Evolutionary conservation across 2,329 filamentous ascomycete species (phyloP), one percentile per base, ranked within the genome.

Genomic region (Elsinoe necatrix): DNA sequence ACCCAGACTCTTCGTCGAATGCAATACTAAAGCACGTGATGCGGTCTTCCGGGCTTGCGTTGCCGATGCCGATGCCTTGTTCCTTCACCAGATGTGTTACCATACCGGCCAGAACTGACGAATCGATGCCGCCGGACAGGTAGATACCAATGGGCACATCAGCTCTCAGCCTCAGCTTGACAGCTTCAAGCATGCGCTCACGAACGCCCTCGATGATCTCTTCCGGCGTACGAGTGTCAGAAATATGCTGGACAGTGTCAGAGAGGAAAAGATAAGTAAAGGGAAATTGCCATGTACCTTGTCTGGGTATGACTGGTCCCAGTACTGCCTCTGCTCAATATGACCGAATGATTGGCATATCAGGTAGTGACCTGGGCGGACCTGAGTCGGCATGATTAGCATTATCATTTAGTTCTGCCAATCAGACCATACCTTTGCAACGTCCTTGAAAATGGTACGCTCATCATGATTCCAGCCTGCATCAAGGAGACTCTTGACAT

Each of bases 71-170:
- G 20, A 72, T 67, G n/a, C 74, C 71, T 51, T 77, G 66, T 48
- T 77, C 69, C 39, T 72, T 69, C n/a, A 75, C 71, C 1, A 82
- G 70, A 58, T 81, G 70, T 0, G 73, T 75, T 1, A 77, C 74
- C 62, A 83, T 81, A 2, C 80, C 80, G 6, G 80, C 80, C 20
- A 83, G 67, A 1, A 74, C 71, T 0, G 79, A 82, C 0, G 78
- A 81, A 63, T 83, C 80, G 50, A 83, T 74, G 0, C 80, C 81
- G 3, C 81, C 80, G 20, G 73, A 77, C 0, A 83, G 68, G 57
- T 80, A 82, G 54, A 83, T 69, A 1, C 78, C 80, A 2, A 83
- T 70, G 0, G 78, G 78, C 0, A 82, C 80, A 63, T 83, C 80
- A 1, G 80, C 80, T 14, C 75, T 72, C 8, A 83, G 68, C 4